Conservation (phyloP, 176 grass and related monocot species). For the Pharus latifolius region DNA sequence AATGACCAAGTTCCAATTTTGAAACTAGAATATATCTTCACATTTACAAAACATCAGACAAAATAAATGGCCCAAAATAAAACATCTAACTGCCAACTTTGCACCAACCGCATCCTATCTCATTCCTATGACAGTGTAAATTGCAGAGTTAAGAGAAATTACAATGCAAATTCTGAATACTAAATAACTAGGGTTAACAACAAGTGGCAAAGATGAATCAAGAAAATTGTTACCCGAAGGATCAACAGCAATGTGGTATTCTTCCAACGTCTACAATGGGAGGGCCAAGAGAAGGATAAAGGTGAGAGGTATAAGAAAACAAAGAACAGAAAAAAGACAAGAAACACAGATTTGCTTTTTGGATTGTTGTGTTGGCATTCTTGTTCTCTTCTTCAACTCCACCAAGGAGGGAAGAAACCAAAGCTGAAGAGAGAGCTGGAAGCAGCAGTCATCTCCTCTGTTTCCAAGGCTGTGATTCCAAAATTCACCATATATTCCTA, state of each 20-base stretch:
- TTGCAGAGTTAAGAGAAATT: neutral
- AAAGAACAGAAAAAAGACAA: conserved; percentile 20
- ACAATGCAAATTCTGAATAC: neutral
- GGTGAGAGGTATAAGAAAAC: conserved; percentile 35
- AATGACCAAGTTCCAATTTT: too few species aligned
- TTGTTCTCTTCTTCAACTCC: conserved; percentile 29
- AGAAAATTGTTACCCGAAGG: conserved; percentile 26
- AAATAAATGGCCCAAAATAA: neutral
- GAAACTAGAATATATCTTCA: neutral
- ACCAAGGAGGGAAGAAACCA: conserved; percentile 42
- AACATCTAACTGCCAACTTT: neutral
- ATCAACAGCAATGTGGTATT: conserved; percentile 6
- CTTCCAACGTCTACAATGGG: conserved; percentile 14
- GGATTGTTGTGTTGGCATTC: conserved; percentile 7
- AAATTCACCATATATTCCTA: conserved; percentile 19
- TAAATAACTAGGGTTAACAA: neutral
- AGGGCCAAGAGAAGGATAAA: conserved; percentile 20
- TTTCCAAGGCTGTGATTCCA: conserved; percentile 29
- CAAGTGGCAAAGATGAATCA: conserved; percentile 14
- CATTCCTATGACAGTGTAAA: neutral
- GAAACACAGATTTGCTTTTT: neutral
- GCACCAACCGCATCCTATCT: neutral
- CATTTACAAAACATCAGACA: neutral
- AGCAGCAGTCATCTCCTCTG: conserved; percentile 3
- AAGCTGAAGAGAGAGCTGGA: conserved; percentile 31